These are phyloP conservation scores for Lactarius sanguifluus DNA, from an alignment of 768 basidiomycete genomes.

Conservation along the genomic window DNA sequence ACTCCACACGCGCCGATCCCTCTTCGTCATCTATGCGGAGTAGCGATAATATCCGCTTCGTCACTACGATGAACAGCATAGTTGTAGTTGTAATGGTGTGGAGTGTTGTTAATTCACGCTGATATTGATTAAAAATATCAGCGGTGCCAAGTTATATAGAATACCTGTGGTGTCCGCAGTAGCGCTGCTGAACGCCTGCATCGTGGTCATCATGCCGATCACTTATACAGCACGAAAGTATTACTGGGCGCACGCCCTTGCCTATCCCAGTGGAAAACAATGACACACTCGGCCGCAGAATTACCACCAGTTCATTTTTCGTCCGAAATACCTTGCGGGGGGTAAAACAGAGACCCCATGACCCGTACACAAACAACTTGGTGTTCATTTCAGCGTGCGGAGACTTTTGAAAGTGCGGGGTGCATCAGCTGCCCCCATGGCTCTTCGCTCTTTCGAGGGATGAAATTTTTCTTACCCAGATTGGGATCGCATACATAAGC, in stretches of 20 bases:
- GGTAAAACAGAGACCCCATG: background rate
- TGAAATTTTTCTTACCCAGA: constrained; percentile 10
- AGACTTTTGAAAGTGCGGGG: background rate
- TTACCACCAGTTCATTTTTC: background rate
- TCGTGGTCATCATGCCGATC: constrained; percentile 20
- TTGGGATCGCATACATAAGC: constrained; percentile 13
- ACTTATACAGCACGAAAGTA: background rate
- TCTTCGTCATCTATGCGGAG: constrained; percentile 4
- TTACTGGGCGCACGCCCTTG: background rate
- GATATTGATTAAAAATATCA: background rate
- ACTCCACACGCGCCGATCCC: constrained; percentile 20
- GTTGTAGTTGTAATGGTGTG: constrained; percentile 6
- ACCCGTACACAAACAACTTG: background rate
- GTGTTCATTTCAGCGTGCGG: background rate
- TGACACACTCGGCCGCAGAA: constrained; percentile 15
- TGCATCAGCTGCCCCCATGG: background rate
- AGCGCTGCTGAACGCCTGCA: constrained; percentile 8
- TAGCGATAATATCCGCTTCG: background rate
- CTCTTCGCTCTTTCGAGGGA: background rate
- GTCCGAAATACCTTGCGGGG: background rate
- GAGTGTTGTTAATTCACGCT: background rate
- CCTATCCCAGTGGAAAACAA: constrained; percentile 5
- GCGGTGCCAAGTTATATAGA: background rate
- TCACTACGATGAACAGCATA: background rate
- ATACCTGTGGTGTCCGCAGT: background rate